Evolutionary conservation across 1,284 basidiomycete genomes (phyloP), one percentile per base, ranked within the genome.

Genomic region (Microbotryomycetes sp.): DNA sequence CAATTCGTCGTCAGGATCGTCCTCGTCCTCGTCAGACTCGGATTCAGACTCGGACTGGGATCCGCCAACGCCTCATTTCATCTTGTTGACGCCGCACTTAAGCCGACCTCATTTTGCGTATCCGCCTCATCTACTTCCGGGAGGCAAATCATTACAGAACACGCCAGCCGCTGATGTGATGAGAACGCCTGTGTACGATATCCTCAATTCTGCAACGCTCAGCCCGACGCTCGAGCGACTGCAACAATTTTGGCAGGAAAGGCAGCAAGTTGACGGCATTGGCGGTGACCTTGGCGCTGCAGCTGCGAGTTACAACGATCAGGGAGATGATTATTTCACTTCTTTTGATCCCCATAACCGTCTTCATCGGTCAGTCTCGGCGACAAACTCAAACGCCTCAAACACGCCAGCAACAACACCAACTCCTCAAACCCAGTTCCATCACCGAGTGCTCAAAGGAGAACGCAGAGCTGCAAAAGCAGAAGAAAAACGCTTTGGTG

Each of bases 11-110:
- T 64, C 62, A 5, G 66, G 66, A 0, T 66, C 65, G 0, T 66
- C 64, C 9, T 12, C 36, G 14, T 65, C 65, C 1, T 69, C 70
- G 14, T 59, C 54, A 26, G 58, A 63, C 16, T 65, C 68, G 5
- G 60, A 54, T 28, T 61, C 62, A 0, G 55, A 58, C 23, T 65
- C 63, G 15, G 58, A 60, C 5, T 68, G 58, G 58, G 60, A 59
- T 28, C 71, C 69, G 3, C 71, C 69, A 2, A 69, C 68, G 2
- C 71, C 70, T 6, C 66, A 67, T 32, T 72, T 68, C 49, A 71
- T 64, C 3, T 62, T 71, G n/a, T 57, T 68, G 14, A 72, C 68
- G 23, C 70, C 71, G 1, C 56, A 64, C 26, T 63, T 72, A 22
- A 36, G 61, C 19, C 65, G 63, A 23, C 54, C 64, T 1, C 29